These are phyloP conservation scores for Hemisphaericaspora nanyangensis DNA, from an alignment of 805 yeast species.

Conservation along the genomic window DNA sequence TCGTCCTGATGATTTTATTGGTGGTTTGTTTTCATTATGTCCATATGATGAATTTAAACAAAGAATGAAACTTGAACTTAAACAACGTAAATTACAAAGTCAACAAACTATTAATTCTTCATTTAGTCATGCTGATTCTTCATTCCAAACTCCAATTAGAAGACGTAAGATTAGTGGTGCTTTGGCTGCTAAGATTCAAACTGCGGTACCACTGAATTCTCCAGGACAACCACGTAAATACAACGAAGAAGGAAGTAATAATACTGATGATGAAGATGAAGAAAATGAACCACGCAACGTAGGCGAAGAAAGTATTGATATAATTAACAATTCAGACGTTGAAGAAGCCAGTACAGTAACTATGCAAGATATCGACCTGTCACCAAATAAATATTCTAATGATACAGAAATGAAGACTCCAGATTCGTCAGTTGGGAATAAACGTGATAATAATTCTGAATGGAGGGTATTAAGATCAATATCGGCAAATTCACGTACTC, in stretches of 20 bases:
- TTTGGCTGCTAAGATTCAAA: slow-evolving; percentile 60
- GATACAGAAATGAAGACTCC: slow-evolving; percentile 5
- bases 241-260: slow-evolving; percentile 30
- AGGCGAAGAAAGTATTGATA: slow-evolving; percentile 35
- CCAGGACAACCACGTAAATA: slow-evolving; percentile 96
- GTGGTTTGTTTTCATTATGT: slow-evolving; percentile 62
- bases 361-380: slow-evolving; percentile 18
- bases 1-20: slow-evolving; percentile 60
- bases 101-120: slow-evolving; percentile 30
- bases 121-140: slow-evolving; percentile 33
- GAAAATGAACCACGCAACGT: too few relatives aligned
- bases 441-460: slow-evolving; percentile 18
- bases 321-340: slow-evolving; percentile 43
- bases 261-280: slow-evolving; percentile 2
- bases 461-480: slow-evolving; percentile 41
- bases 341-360: slow-evolving; percentile 20
- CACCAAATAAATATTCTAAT: slow-evolving; percentile 11
- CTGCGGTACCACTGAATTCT: slow-evolving; percentile 85
- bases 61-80: slow-evolving; percentile 45
- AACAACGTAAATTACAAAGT: slow-evolving; percentile 26
- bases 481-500: slow-evolving; percentile 23
- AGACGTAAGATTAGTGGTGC: slow-evolving; percentile 65
- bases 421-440: slow-evolving; percentile 16
- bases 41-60: slow-evolving; percentile 58
- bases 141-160: slow-evolving; percentile 73